Evolutionary conservation across 2,329 filamentous ascomycete genomes (phyloP).

Genomic region (Pseudonectria foliicola): DNA sequence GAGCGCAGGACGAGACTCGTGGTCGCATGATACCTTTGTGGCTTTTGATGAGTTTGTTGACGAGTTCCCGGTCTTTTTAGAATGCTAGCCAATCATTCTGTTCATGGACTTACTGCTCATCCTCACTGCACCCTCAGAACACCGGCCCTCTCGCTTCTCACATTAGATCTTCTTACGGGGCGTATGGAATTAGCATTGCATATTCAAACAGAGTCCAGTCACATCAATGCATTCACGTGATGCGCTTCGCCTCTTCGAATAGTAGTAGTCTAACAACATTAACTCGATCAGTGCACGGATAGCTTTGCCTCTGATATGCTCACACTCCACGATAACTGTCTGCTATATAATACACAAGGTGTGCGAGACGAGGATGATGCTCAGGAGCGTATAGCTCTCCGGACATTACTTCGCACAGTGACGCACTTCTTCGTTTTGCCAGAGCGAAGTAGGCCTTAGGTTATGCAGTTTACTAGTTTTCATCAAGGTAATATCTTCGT

Average conservation of each 20-base stretch:
- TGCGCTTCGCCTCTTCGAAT: too few relatives aligned
- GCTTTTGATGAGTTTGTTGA: too few relatives aligned
- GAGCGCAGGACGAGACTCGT: slow-evolving; percentile 4
- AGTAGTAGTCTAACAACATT: too few relatives aligned
- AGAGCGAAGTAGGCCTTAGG: slow-evolving; percentile 16
- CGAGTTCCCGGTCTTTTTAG: too few relatives aligned
- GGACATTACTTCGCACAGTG: slow-evolving; percentile 18
- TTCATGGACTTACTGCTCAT: too few relatives aligned
- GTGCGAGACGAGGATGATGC: slow-evolving; percentile 20
- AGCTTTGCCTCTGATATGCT: slow-evolving; percentile 22
- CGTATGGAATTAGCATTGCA: too few relatives aligned
- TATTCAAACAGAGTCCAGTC: too few relatives aligned
- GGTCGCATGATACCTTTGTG: background rate
- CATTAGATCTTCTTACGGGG: too few relatives aligned
- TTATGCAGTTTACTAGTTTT: slow-evolving; percentile 24
- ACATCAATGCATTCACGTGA: too few relatives aligned
- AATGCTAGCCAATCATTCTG: too few relatives aligned
- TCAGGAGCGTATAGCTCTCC: slow-evolving; percentile 20
- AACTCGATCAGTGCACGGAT: slow-evolving; percentile 25
- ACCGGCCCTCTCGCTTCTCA: too few relatives aligned
- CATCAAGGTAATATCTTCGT: slow-evolving; percentile 29
- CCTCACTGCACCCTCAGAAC: too few relatives aligned
- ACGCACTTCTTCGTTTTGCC: slow-evolving; percentile 20
- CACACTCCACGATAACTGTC: slow-evolving; percentile 18
- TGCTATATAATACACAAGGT: slow-evolving; percentile 22